Evolutionary conservation across 2,329 filamentous ascomycete genomes (phyloP), one percentile per base, ranked within the genome.

Genomic region (Fusarium udum): DNA sequence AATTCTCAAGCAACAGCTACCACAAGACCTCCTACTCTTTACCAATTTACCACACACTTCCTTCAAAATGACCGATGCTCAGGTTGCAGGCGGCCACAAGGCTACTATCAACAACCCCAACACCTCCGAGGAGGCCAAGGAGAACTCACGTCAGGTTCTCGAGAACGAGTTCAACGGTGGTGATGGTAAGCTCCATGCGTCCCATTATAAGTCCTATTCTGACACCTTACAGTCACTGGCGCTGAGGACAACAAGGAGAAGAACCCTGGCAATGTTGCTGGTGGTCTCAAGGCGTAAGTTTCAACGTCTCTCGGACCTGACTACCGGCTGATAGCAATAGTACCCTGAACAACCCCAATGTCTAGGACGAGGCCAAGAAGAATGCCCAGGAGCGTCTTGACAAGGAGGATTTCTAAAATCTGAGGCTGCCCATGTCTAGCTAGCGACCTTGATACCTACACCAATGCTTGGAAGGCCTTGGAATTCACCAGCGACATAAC

Each of bases 51-150:
- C 16, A 43, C 32, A 40, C 24, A 61, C 51, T 15, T 70, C 80
- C 26, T 80, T 69, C 79, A 85, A 72, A 45, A 88, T 87, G 85
- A 79, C 85, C 80, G 83, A 86, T 73, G 83, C 85, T 80, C 86
- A 89, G 71, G 77, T 88, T 71, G 84, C 86, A 72, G 87, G 86
- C 67, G 88, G 88, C 79, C 88, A 90, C 85, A 90, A 90, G 84
- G 88, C 87, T 65, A 87, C 85, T 78, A 75, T 89, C 69, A 86
- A 85, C 79, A 89, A 89, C 82, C 86, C 87, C 73, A 87, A 88
- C 79, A 85, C 84, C 61, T 89, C 87, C 0, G 77, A 88, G 57
- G 86, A 88, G 78, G 81, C 87, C 65, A 90, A 89, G 84, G 78
- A 89, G 78, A 83, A 88, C 81, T 89, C 87, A 63, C 83, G 83